Evolutionary conservation across 225 moss, liverwort and hornwort species (phyloP).

Genomic region (Asterella californica): DNA sequence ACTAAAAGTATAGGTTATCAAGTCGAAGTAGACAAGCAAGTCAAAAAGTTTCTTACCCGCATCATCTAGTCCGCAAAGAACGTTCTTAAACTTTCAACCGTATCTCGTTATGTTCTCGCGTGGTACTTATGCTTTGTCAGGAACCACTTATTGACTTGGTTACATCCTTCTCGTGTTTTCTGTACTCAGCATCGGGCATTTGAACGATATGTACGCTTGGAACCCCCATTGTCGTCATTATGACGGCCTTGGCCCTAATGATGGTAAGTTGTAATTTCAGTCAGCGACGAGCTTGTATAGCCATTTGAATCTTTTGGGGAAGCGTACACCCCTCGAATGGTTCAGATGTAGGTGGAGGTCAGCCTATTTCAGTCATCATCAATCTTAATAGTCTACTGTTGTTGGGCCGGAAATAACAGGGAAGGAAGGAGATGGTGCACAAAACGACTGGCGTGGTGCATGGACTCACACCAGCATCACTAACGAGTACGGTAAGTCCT

Average conservation of each 20-base stretch:
- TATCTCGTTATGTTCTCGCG: too few species aligned
- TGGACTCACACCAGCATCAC: slow-evolving; percentile 80
- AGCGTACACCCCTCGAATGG: neutral
- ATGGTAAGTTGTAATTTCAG: neutral
- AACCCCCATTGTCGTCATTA: slow-evolving; percentile 74
- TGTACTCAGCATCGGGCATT: slow-evolving; percentile 65
- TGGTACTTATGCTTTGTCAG: neutral
- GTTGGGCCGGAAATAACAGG: slow-evolving; percentile 30
- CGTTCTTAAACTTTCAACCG: neutral
- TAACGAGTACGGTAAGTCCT: slow-evolving; percentile 57
- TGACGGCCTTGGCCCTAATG: slow-evolving; percentile 64
- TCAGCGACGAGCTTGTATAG: too few species aligned
- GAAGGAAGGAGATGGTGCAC: slow-evolving; percentile 48
- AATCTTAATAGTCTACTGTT: neutral
- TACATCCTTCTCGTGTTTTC: neutral
- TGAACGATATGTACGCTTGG: slow-evolving; percentile 70
- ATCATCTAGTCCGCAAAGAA: neutral
- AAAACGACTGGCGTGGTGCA: slow-evolving; percentile 88
- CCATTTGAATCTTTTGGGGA: too few species aligned
- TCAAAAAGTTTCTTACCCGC: neutral
- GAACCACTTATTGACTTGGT: neutral
- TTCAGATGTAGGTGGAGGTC: too few species aligned
- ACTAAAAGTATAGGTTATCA: neutral
- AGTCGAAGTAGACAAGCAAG: neutral
- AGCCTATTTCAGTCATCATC: too few species aligned